Base-by-base conservation (phyloP, 192 early-diverging fungal genomes). In the Rhizoclosmatium sp. region DNA sequence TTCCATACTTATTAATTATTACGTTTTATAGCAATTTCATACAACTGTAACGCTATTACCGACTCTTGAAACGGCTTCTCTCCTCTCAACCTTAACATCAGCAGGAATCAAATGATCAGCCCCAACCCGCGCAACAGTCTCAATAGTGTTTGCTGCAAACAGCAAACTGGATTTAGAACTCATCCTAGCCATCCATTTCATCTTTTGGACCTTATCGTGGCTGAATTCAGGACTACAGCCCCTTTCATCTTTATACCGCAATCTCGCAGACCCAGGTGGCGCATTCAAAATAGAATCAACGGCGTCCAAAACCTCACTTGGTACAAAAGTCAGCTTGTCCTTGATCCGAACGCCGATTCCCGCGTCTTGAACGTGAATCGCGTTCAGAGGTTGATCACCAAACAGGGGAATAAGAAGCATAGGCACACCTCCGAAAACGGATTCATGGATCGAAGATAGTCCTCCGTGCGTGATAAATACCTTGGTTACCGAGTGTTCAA, bases 401-500 rank as follows among this genome's bases (percentile, higher is more conserved):
- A 72, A 72, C 10, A 72, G 14, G 23, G 70, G 70, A 21, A 72
- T 51, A 7, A 72, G 49, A 23, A 72, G n/a, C 23, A 72, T 23
- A 5, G 58, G 70, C 23, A 59, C 31, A 21, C 70, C 70, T 21
- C 10, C 62, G 21, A 65, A 65, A 21, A 65, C 21, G 62, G 62
- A 65, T 65, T 65, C 62, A 65, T 65, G 62, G 10, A 65, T 16
- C 0, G 41, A 65, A 65, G 62, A 23, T 40, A 23, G 7, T 65
- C 70, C 70, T 40, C 70, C 70, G 48, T 72, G 70, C 9, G 70
- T 21, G 16, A 72, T 58, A 59, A 72, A 72, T 4, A 72, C 23
- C 21, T 59, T 51, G 3, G 45, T 45, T 19, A 23, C 45, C 7
- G 47, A n/a, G 31, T 72, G 70, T 23, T 51, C 39, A 10, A 72